phyloP scores from a whole-genome alignment of 345 rosid genomes.

The Citrus sp. region DNA sequence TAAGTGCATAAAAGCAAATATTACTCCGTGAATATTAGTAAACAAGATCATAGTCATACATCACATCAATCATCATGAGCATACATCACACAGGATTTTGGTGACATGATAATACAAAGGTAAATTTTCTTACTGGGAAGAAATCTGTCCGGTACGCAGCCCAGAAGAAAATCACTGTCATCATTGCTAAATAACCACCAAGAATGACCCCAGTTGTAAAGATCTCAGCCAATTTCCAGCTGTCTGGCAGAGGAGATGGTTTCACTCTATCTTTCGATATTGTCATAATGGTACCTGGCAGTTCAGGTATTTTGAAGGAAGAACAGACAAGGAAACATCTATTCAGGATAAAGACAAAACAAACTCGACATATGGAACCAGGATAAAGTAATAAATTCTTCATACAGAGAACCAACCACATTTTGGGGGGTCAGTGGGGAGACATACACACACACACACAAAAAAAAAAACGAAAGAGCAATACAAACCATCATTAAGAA shows the following conservation, averaged over 20 bases:
- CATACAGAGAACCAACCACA: background rate
- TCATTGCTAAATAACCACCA: slow-evolving; percentile 60
- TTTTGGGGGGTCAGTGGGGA: too few relatives aligned
- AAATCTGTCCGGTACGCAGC: slow-evolving; percentile 53
- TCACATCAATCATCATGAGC: background rate
- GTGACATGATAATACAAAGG: background rate
- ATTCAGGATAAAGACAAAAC: background rate
- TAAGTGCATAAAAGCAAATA: background rate
- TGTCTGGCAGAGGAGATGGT: slow-evolving; percentile 60
- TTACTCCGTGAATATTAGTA: background rate
- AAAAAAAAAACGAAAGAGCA: background rate
- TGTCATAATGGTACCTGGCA: slow-evolving; percentile 58
- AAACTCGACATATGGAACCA: background rate
- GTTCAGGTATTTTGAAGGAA: background rate
- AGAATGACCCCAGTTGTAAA: slow-evolving; percentile 57
- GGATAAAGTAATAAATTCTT: background rate
- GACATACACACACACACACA: background rate
- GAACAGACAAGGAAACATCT: background rate
- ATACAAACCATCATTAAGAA: slow-evolving; percentile 51
- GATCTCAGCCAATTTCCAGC: slow-evolving; percentile 60
- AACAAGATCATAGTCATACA: background rate
- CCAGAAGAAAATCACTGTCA: slow-evolving; percentile 72
- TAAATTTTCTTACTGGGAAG: slow-evolving; percentile 42
- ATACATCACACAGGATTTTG: background rate
- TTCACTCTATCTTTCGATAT: slow-evolving; percentile 63